phyloP scores from a whole-genome alignment of 192 early-diverging fungal species.

The Helicostylum pulchrum region DNA sequence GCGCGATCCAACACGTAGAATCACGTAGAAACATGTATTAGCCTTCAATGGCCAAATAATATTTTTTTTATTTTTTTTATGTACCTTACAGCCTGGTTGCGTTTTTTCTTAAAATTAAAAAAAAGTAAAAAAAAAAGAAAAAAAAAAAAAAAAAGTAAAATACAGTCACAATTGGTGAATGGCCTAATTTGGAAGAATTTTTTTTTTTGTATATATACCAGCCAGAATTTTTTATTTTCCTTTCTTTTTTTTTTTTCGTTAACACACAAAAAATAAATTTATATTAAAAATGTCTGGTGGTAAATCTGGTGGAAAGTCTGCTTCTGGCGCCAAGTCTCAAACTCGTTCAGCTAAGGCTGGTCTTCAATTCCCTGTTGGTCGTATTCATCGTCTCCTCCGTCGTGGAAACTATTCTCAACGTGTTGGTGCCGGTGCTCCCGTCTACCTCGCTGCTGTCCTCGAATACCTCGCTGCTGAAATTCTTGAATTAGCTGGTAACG shows the following conservation, averaged over 20 bases:
- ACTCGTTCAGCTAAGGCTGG: conserved; percentile 81
- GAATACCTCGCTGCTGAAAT: conserved; percentile 92
- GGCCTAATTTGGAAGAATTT: neutral
- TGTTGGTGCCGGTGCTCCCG: conserved; percentile 85
- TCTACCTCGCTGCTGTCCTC: conserved; percentile 83
- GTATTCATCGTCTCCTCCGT: conserved; percentile 24
- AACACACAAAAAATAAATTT: conserved; percentile 11
- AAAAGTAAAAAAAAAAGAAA: too few relatives aligned
- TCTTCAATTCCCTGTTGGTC: conserved; percentile 88
- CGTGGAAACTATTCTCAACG: conserved; percentile 44
- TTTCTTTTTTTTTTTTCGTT: conserved; percentile 13
- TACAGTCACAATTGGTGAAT: too few relatives aligned
- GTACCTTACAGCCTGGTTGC: too few relatives aligned
- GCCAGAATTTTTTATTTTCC: neutral
- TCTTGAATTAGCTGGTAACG: conserved; percentile 88
- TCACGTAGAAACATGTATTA: neutral
- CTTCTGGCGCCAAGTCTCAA: conserved; percentile 57
- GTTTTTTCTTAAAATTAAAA: too few relatives aligned
- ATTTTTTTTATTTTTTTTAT: neutral
- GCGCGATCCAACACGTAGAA: neutral
- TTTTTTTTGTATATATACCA: neutral
- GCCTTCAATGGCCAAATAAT: neutral
- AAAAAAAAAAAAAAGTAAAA: too few relatives aligned
- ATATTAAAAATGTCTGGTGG: conserved; percentile 59
- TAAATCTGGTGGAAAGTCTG: conserved; percentile 74